Conservation (phyloP, 1,139 yeast species). For the Yamadazyma sp. region DNA sequence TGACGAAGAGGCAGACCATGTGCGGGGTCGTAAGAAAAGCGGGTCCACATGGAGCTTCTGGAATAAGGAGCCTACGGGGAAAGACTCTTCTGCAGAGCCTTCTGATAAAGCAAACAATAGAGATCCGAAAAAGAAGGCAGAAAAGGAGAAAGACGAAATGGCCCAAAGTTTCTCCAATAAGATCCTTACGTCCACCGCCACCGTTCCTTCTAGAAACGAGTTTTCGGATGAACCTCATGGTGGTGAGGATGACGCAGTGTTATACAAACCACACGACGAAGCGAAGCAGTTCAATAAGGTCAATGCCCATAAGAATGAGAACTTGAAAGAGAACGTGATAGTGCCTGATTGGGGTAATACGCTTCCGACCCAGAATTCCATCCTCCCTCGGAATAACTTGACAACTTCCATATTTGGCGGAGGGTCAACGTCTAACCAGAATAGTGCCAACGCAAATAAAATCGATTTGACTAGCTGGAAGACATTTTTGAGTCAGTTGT, state of each 20-base stretch:
- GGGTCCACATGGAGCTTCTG: slow-evolving; percentile 39
- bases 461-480: slow-evolving; percentile 41
- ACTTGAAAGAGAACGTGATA: slow-evolving; percentile 39
- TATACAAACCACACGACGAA: slow-evolving; percentile 47
- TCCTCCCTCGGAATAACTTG: slow-evolving; percentile 27
- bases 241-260: slow-evolving; percentile 41
- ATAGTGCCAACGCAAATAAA: slow-evolving; percentile 13
- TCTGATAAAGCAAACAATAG: slow-evolving; percentile 9
- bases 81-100: slow-evolving; percentile 1
- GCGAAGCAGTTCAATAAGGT: slow-evolving; percentile 43
- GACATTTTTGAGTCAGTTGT: slow-evolving; percentile 34
- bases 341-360: slow-evolving; percentile 48
- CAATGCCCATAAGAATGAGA: slow-evolving; percentile 48
- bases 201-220: background rate
- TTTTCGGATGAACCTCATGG: slow-evolving; percentile 15
- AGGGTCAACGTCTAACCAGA: slow-evolving; percentile 27
- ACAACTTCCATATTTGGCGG: slow-evolving; percentile 24
- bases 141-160: slow-evolving; percentile 10
- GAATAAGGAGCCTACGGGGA: slow-evolving; percentile 19
- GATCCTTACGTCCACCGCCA: slow-evolving; percentile 34
- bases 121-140: slow-evolving; percentile 13
- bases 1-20: slow-evolving; percentile 36
- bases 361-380: slow-evolving; percentile 30
- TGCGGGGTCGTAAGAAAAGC: slow-evolving; percentile 27
- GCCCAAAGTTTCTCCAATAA: slow-evolving; percentile 26